A percentile compares a stretch with the other conserved stretches of the same genome.
These are phyloP conservation scores for Paecilomyces variotii DNA, from an alignment of 2,329 filamentous ascomycete genomes.

Conservation along the genomic window DNA sequence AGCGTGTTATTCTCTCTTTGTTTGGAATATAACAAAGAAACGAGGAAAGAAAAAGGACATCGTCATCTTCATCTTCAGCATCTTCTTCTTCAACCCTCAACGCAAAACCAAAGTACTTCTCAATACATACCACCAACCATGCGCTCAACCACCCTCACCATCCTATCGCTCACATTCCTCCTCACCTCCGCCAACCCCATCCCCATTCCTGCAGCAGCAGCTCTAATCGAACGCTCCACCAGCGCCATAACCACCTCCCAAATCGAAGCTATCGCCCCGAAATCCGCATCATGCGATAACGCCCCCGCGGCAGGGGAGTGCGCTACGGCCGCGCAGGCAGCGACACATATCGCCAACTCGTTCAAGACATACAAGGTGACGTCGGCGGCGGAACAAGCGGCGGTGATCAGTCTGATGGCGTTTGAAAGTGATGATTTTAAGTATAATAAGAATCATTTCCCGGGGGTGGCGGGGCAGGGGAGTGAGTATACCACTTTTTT, in stretches of 20 bases:
- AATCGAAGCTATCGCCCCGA: conserved; percentile 46
- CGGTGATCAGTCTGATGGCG: conserved; percentile 61
- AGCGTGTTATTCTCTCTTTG: too few relatives aligned
- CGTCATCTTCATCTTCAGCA: not conserved
- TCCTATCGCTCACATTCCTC: conserved; percentile 8
- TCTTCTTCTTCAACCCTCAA: not conserved
- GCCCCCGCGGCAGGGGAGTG: conserved; percentile 50
- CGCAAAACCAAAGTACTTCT: too few relatives aligned
- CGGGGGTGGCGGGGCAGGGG: conserved; percentile 56
- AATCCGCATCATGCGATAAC: conserved; percentile 46
- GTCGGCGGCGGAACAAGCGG: conserved; percentile 55
- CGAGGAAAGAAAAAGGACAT: not conserved
- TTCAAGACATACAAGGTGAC: conserved; percentile 53
- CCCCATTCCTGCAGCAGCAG: conserved; percentile 7
- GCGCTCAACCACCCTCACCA: conserved; percentile 3
- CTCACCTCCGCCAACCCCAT: conserved; percentile 1
- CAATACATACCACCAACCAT: conserved; percentile 2
- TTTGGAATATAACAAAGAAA: not conserved
- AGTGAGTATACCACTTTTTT: conserved; percentile 28
- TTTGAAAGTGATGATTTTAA: conserved; percentile 63
- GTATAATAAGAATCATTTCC: conserved; percentile 61
- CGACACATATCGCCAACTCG: conserved; percentile 46
- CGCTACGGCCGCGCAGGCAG: conserved; percentile 55
- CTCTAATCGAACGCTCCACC: conserved; percentile 3
- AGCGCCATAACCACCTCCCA: conserved; percentile 18